Evolutionary conservation across 306 rosid genomes (phyloP).

Genomic region (Castanopsis chinensis): DNA sequence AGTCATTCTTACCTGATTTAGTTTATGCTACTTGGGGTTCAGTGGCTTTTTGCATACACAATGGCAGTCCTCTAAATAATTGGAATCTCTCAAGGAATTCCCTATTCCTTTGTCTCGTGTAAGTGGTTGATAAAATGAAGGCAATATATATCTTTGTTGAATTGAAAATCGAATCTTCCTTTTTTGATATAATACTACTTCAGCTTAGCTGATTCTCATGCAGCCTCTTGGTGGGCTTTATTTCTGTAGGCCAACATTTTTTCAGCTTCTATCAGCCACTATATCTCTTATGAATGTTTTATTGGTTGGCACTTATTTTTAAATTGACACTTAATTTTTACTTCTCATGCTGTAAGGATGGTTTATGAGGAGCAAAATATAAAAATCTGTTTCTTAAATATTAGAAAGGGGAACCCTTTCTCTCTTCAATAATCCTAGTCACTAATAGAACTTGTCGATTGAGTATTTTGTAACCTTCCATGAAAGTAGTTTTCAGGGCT

Average conservation of each 20-base stretch:
- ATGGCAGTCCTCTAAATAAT: background rate
- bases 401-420: background rate
- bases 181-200: background rate
- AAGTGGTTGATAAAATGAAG: too few species aligned
- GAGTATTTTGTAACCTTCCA: background rate
- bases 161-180: background rate
- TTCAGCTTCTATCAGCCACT: background rate
- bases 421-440: background rate
- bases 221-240: background rate
- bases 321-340: background rate
- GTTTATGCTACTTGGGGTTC: background rate
- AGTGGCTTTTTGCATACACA: background rate
- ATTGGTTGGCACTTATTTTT: background rate
- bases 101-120: too few species aligned
- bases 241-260: background rate
- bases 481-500: background rate
- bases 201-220: background rate
- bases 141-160: background rate
- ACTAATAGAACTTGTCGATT: background rate
- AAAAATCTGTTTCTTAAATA: background rate
- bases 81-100: background rate
- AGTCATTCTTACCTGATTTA: background rate
- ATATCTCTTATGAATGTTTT: background rate
- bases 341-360: background rate
- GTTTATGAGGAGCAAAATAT: background rate